Evolutionary conservation across 192 early-diverging fungal species (phyloP).

Genomic region (Linnemannia hyalina): DNA sequence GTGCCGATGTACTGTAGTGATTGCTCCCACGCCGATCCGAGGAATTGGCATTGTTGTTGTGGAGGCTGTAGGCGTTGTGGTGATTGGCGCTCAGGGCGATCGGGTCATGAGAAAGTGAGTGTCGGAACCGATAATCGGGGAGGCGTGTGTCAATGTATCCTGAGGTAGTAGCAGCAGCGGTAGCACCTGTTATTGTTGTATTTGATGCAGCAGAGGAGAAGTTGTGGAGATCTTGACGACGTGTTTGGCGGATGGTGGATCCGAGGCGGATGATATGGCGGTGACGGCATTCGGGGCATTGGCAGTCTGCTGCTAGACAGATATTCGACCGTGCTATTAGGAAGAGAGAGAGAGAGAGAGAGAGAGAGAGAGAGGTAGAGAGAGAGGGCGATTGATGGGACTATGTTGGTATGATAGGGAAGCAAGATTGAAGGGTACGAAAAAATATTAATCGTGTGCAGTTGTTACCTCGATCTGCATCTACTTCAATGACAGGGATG

Average conservation of each 20-base stretch:
- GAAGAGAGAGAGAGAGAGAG: background rate
- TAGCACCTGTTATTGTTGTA: background rate
- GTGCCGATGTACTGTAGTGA: background rate
- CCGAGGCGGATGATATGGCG: conserved; percentile 8
- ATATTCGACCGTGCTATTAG: background rate
- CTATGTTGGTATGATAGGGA: too few relatives aligned
- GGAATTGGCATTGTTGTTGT: background rate
- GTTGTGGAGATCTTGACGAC: background rate
- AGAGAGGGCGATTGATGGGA: too few relatives aligned
- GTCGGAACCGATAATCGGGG: conserved; percentile 10
- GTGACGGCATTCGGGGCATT: conserved; percentile 23
- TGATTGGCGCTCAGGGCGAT: background rate
- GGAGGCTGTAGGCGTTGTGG: background rate
- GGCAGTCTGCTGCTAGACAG: conserved; percentile 16
- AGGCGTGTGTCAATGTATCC: conserved; percentile 3
- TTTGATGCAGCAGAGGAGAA: background rate
- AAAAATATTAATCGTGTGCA: background rate
- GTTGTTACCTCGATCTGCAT: background rate
- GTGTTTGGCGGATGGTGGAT: conserved; percentile 4
- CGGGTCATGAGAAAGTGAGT: background rate
- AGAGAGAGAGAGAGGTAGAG: background rate
- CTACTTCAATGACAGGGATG: background rate
- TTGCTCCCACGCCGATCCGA: background rate
- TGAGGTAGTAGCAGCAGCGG: background rate
- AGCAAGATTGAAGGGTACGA: background rate